phyloP scores from a whole-genome alignment of 208 protist species.

The Crithidia bombi region DNA sequence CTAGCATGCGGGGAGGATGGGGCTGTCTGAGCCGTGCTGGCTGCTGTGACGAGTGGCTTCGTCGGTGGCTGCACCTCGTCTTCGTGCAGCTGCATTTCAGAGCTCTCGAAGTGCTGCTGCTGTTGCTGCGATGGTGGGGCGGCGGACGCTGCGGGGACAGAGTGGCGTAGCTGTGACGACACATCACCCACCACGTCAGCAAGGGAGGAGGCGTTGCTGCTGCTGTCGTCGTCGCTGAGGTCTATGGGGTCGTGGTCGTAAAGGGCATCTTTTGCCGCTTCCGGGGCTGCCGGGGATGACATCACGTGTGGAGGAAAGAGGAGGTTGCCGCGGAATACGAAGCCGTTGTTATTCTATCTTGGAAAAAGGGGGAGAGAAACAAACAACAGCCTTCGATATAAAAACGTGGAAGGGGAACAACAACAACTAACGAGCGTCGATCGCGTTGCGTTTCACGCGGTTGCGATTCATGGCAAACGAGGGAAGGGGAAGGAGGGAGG shows the following conservation, averaged over 20 bases:
- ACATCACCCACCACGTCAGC: conserved; percentile 10
- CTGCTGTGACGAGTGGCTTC: background rate
- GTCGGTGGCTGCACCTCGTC: conserved; percentile 15
- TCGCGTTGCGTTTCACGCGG: too few species aligned
- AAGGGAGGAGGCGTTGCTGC: conserved; percentile 8
- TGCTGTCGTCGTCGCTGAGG: background rate
- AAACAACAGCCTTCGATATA: too few species aligned
- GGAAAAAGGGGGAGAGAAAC: background rate
- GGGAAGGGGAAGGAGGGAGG: too few species aligned
- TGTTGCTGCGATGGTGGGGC: too few species aligned
- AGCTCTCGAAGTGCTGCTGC: background rate
- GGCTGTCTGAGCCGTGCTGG: conserved; percentile 11
- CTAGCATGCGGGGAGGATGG: background rate
- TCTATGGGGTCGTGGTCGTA: conserved; percentile 5
- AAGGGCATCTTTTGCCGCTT: background rate
- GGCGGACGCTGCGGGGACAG: conserved; percentile 1
- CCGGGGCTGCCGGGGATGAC: background rate
- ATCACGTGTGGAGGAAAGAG: background rate
- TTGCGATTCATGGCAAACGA: too few species aligned
- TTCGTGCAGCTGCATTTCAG: conserved; percentile 9
- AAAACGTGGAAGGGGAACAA: background rate
- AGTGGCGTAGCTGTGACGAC: background rate
- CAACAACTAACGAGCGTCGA: too few species aligned
- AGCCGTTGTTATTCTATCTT: too few species aligned
- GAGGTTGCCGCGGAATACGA: too few species aligned